A percentile compares a stretch with the other conserved stretches of the same genome.
phyloP scores from a whole-genome alignment of 352 stramenopile species.

The Pythium diclinum region DNA sequence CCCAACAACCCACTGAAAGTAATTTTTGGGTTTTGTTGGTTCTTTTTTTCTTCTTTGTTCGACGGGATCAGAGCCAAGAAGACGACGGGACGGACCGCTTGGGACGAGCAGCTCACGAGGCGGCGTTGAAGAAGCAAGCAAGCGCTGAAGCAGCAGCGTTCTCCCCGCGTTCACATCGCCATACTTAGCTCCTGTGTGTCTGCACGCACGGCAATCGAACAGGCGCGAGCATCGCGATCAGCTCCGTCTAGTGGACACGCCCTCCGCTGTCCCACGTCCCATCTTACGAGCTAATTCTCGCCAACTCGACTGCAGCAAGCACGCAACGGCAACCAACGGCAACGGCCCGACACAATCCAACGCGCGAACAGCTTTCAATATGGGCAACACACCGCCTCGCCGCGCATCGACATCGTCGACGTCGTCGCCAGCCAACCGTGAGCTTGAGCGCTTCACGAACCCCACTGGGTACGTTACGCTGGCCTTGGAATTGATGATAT shows the following conservation, averaged over 20 bases:
- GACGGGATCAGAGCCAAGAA: background rate
- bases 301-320: background rate
- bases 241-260: background rate
- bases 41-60: constrained; percentile 1
- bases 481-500: background rate
- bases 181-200: background rate
- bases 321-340: background rate
- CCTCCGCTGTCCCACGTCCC: background rate
- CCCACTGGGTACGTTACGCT: constrained; percentile 49
- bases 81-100: background rate
- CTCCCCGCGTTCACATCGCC: background rate
- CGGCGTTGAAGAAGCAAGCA: constrained; percentile 1
- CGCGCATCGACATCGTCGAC: constrained; percentile 29
- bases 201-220: background rate
- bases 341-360: background rate
- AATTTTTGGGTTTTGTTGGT: background rate
- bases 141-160: background rate
- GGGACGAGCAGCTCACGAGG: background rate
- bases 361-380: constrained; percentile 16
- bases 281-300: background rate
- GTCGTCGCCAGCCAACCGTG: constrained; percentile 22
- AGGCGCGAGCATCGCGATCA: background rate
- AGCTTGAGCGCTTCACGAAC: constrained; percentile 67
- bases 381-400: constrained; percentile 71
- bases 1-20: background rate